phyloP scores from a whole-genome alignment of 2,329 filamentous ascomycete genomes.

The Parascedosporium putredinis region DNA sequence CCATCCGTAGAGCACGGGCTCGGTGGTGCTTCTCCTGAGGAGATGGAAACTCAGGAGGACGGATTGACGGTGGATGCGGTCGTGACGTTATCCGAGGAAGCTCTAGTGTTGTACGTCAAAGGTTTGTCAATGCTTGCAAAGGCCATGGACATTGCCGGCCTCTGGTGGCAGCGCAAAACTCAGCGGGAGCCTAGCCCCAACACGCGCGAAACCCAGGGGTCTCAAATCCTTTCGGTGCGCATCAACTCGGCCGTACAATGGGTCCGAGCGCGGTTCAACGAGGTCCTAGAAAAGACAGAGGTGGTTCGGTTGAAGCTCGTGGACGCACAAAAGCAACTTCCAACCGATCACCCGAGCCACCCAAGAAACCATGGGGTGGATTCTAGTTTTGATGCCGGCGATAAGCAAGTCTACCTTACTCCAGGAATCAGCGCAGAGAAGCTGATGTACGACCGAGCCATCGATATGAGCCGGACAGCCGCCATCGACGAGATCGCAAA shows the following conservation, averaged over 20 bases:
- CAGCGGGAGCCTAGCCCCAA: constrained; percentile 45
- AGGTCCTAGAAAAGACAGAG: constrained; percentile 92
- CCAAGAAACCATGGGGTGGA: constrained; percentile 60
- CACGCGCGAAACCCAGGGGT: constrained; percentile 20
- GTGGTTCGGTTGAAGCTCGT: constrained; percentile 81
- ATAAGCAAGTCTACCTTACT: constrained; percentile 73
- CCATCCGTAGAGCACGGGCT: constrained; percentile 67
- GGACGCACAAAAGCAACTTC: constrained; percentile 75
- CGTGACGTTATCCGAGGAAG: constrained; percentile 83
- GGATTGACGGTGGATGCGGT: constrained; percentile 78
- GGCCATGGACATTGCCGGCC: constrained; percentile 87
- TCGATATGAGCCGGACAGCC: constrained; percentile 92
- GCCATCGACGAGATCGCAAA: constrained; percentile 94
- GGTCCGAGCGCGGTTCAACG: constrained; percentile 90
- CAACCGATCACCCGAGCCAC: constrained; percentile 75
- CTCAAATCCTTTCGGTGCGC: constrained; percentile 49
- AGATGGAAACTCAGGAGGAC: constrained; percentile 49
- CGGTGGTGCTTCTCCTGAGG: constrained; percentile 48
- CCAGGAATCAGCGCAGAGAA: constrained; percentile 90
- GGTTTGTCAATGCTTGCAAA: constrained; percentile 80
- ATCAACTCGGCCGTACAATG: constrained; percentile 94
- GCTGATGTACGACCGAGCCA: constrained; percentile 92
- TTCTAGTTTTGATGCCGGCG: constrained; percentile 49
- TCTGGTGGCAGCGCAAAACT: constrained; percentile 80
- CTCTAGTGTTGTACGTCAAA: constrained; percentile 92